Percentiles rank a stretch among this genome's conserved stretches.
Conservation (phyloP, 2,329 filamentous ascomycete species). For the Arthrobotrys sinensis region DNA sequence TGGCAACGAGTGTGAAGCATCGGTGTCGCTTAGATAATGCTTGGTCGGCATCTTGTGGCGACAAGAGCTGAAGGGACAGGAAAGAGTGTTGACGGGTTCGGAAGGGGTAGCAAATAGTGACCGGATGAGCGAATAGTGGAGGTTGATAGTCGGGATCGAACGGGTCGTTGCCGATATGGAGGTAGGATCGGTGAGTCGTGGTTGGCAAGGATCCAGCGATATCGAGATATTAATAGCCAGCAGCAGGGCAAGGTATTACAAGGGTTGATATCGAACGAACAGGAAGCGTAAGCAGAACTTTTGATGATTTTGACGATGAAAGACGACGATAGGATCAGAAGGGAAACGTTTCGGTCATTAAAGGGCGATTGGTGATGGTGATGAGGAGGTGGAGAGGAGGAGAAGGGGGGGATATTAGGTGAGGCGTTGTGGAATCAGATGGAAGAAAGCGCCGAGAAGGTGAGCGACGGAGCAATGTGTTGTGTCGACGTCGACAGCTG, state of each 20-base stretch:
- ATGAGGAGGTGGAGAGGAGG: background rate
- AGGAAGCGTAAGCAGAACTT: constrained; percentile 47
- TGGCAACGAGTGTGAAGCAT: constrained; percentile 46
- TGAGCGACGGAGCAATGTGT: constrained; percentile 25
- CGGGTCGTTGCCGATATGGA: constrained; percentile 27
- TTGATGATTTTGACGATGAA: constrained; percentile 7
- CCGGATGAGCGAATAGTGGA: background rate
- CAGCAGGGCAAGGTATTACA: constrained; percentile 15
- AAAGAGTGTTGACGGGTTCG: background rate
- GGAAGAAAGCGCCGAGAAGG: constrained; percentile 34
- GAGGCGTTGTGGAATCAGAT: constrained; percentile 35
- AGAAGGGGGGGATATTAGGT: constrained; percentile 18
- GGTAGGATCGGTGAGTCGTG: constrained; percentile 43
- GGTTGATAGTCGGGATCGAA: constrained; percentile 42
- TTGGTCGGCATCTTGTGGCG: constrained; percentile 58
- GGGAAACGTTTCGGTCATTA: constrained; percentile 60
- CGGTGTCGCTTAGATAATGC: constrained; percentile 50
- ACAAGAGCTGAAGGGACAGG: constrained; percentile 5
- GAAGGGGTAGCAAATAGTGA: background rate
- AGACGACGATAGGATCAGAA: constrained; percentile 22
- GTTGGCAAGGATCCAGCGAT: constrained; percentile 41
- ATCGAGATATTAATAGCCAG: constrained; percentile 49
- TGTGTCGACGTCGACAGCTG: constrained; percentile 55
- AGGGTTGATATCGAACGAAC: constrained; percentile 12
- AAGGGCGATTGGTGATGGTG: constrained; percentile 12